Evolutionary conservation across 495 filamentous ascomycete species (phyloP).

Genomic region (Neurospora hispaniola): DNA sequence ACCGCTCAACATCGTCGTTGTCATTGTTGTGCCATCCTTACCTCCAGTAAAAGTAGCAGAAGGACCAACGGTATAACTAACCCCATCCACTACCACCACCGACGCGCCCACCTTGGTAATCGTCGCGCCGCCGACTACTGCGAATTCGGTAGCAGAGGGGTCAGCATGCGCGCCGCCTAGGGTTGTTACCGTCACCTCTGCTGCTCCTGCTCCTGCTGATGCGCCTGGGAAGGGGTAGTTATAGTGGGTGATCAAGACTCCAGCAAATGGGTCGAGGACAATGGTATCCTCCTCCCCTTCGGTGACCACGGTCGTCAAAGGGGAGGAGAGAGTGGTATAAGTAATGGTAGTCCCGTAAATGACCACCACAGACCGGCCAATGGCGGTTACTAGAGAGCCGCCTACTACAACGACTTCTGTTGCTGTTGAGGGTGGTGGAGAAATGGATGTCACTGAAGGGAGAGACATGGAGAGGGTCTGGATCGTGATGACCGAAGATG

Average conservation of each 20-base stretch:
- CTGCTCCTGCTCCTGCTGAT: neutral
- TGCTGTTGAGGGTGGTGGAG: neutral
- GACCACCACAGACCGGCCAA: slow-evolving; percentile 32
- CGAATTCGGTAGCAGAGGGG: slow-evolving; percentile 26
- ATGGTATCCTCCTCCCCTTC: slow-evolving; percentile 33
- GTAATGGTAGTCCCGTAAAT: slow-evolving; percentile 35
- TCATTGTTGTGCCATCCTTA: slow-evolving; percentile 12
- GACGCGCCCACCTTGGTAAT: slow-evolving; percentile 38
- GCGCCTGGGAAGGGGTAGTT: neutral
- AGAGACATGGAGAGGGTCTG: neutral
- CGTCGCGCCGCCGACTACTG: slow-evolving; percentile 36
- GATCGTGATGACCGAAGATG: neutral
- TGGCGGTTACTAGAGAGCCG: slow-evolving; percentile 35
- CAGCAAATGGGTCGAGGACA: slow-evolving; percentile 29
- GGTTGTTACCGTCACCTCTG: slow-evolving; percentile 12
- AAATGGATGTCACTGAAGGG: neutral
- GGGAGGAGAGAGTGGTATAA: slow-evolving; percentile 16
- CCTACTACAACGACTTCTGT: slow-evolving; percentile 32
- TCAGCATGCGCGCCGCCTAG: slow-evolving; percentile 28
- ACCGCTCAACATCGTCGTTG: slow-evolving; percentile 29
- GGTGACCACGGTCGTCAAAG: slow-evolving; percentile 23
- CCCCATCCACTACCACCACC: slow-evolving; percentile 36
- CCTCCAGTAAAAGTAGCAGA: neutral
- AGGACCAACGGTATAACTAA: slow-evolving; percentile 34
- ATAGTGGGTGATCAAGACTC: slow-evolving; percentile 29